Evolutionary conservation across 331 rosid species (phyloP).

Genomic region (Phaseolus coccineus): DNA sequence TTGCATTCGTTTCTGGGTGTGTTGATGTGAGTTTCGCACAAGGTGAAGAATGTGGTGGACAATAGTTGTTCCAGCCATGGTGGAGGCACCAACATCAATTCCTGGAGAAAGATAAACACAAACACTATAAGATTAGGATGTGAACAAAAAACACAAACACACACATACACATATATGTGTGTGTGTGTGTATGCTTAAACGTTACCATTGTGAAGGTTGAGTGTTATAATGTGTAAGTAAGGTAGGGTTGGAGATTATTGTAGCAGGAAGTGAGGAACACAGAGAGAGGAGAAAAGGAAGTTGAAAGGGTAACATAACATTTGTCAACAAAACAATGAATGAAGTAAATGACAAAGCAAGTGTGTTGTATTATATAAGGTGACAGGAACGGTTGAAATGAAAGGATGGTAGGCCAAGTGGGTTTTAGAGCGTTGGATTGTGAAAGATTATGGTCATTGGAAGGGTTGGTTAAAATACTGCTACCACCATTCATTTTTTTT

Average conservation of each 20-base stretch:
- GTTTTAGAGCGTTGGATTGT: constrained; percentile 55
- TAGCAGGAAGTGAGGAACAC: neutral
- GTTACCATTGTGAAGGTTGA: constrained; percentile 40
- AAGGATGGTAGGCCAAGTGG: constrained; percentile 52
- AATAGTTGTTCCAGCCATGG: constrained; percentile 76
- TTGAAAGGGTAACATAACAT: constrained; percentile 50
- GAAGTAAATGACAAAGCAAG: constrained; percentile 44
- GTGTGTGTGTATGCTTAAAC: neutral
- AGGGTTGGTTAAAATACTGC: constrained; percentile 21
- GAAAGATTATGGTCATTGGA: constrained; percentile 1
- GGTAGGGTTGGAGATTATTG: constrained; percentile 14
- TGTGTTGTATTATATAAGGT: constrained; percentile 18
- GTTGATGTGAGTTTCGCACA: constrained; percentile 58
- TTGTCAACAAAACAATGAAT: constrained; percentile 45
- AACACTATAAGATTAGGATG: neutral
- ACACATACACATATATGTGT: no score
- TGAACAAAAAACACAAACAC: neutral
- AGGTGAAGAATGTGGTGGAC: constrained; percentile 63
- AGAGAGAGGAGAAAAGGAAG: neutral
- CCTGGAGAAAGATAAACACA: constrained; percentile 43
- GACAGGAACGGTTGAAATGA: constrained; percentile 45
- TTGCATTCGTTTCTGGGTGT: constrained; percentile 76
- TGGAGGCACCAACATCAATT: constrained; percentile 58
- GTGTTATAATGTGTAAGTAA: constrained; percentile 1
- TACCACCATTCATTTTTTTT: neutral